These are phyloP conservation scores for Lasiodiplodia hormozganensis DNA, from an alignment of 2,329 filamentous ascomycete genomes.

Conservation along the genomic window DNA sequence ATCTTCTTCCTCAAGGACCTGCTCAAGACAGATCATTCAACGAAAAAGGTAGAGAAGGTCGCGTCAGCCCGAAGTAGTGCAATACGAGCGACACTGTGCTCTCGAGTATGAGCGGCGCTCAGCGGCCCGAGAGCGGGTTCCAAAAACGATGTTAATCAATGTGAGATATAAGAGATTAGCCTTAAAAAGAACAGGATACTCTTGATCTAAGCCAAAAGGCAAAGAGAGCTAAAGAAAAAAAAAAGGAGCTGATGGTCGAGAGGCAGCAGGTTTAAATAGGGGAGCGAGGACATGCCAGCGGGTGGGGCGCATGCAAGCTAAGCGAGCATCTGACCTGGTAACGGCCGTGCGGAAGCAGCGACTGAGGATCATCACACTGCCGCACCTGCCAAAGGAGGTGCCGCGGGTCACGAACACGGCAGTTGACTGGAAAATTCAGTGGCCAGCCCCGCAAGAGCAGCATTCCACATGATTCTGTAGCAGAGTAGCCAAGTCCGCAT, in stretches of 20 bases:
- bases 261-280: constrained; percentile 45
- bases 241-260: background rate
- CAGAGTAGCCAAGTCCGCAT: no score
- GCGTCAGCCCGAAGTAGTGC: background rate
- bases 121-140: background rate
- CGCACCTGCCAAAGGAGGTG: background rate
- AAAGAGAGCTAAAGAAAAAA: constrained; percentile 5
- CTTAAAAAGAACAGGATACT: background rate
- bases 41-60: constrained; percentile 4
- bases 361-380: background rate
- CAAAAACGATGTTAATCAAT: background rate
- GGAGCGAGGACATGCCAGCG: background rate
- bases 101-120: background rate
- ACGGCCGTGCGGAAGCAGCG: background rate
- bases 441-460: background rate
- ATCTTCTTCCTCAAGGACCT: constrained; percentile 10
- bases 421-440: background rate
- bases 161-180: no score
- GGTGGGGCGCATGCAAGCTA: background rate
- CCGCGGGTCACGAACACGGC: no score
- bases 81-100: constrained; percentile 1
- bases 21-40: constrained; percentile 5
- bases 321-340: background rate
- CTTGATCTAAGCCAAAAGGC: background rate
- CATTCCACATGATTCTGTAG: background rate